Evolutionary conservation across 768 basidiomycete genomes (phyloP).

Genomic region (Russula sp.): DNA sequence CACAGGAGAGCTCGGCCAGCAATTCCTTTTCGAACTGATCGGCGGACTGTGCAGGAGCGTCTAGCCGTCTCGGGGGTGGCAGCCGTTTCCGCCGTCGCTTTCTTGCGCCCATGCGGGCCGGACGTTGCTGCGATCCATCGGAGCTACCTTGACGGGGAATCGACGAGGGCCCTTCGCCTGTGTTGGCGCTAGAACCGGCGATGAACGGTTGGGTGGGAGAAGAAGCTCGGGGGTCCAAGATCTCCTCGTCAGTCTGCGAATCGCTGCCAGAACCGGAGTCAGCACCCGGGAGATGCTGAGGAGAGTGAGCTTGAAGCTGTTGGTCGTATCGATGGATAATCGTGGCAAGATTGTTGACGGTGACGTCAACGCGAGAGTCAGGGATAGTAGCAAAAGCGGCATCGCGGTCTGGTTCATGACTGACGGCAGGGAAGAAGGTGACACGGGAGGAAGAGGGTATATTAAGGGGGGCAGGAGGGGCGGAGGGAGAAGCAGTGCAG

Average conservation of each 20-base stretch:
- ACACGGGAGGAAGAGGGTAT: conserved; percentile 45
- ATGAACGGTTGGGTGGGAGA: conserved; percentile 28
- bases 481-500: conserved; percentile 35
- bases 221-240: conserved; percentile 29
- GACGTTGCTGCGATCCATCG: conserved; percentile 24
- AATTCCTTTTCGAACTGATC: conserved; percentile 59
- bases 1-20: conserved; percentile 73
- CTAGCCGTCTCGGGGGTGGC: conserved; percentile 35
- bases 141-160: conserved; percentile 15
- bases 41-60: conserved; percentile 34
- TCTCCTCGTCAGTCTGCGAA: conserved; percentile 35
- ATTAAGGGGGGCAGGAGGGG: conserved; percentile 35
- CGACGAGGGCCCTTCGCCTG: conserved; percentile 35
- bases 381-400: conserved; percentile 28
- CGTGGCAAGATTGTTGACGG: conserved; percentile 52
- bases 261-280: conserved; percentile 34
- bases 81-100: conserved; percentile 35
- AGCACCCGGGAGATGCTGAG: conserved; percentile 24
- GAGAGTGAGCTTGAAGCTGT: conserved; percentile 4
- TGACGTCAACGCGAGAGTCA: conserved; percentile 47
- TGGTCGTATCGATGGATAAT: conserved; percentile 39
- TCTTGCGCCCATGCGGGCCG: conserved; percentile 33
- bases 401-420: conserved; percentile 19
- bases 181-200: conserved; percentile 40
- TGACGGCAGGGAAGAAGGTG: conserved; percentile 39